A percentile compares a stretch with the other conserved stretches of the same genome.
phyloP scores from a whole-genome alignment of 176 grass and related monocot species.

The Luzula sylvatica region DNA sequence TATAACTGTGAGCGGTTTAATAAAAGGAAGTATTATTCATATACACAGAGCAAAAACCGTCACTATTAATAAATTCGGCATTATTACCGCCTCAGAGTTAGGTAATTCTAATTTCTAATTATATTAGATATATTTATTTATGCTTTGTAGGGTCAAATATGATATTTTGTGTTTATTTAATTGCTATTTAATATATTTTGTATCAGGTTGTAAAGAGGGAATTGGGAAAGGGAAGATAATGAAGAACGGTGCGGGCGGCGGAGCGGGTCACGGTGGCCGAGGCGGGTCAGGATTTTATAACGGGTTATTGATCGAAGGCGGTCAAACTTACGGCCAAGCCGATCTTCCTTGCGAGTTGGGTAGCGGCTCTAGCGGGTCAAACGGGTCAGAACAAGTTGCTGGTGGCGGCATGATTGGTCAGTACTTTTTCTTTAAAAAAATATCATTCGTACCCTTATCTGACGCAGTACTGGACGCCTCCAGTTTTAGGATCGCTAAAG shows the following conservation, averaged over 20 bases:
- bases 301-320: constrained; percentile 59
- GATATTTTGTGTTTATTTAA: too few relatives aligned
- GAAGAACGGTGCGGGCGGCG: constrained; percentile 79
- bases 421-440: constrained; percentile 24
- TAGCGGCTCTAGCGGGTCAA: constrained; percentile 72
- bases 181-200: too few relatives aligned
- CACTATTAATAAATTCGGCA: constrained; percentile 50
- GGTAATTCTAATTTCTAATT: constrained; percentile 58
- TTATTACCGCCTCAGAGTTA: constrained; percentile 94
- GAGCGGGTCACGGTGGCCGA: constrained; percentile 87
- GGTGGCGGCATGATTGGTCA: constrained; percentile 95
- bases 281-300: constrained; percentile 81
- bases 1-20: constrained; percentile 60
- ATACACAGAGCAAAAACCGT: constrained; percentile 98
- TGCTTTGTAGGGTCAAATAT: too few relatives aligned
- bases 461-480: background rate
- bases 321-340: constrained; percentile 57
- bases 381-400: constrained; percentile 48
- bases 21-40: constrained; percentile 89
- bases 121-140: background rate
- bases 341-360: constrained; percentile 97
- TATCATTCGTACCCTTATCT: too few relatives aligned
- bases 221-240: constrained; percentile 75
- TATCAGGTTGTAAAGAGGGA: constrained; percentile 82
- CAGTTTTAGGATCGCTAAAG: constrained; percentile 94